Evolutionary conservation across 2,329 filamentous ascomycete genomes (phyloP), one percentile per base, ranked within the genome.

Genomic region (Beauveria brongniartii): DNA sequence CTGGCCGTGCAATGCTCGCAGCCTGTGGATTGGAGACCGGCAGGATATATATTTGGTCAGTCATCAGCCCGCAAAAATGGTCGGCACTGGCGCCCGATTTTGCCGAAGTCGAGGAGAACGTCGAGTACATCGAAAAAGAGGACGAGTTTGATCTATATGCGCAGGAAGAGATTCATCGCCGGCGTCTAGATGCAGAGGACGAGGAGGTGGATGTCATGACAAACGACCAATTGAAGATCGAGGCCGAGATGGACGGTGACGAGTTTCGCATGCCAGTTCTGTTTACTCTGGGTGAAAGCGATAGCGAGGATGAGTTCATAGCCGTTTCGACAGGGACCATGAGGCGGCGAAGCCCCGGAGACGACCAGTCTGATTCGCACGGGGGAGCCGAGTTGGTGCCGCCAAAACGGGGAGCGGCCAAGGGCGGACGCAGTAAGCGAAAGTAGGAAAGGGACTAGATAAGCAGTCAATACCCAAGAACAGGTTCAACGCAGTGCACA

Each of bases 61-160:
- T 97, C 60, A 87, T 93, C 46, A 94, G 91, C 59, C 93, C 94
- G 10, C 95, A 99, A 71, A 90, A 94, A 68, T 99, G 94, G 95
- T 97, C 92, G 18, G 93, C 94, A 1, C 82, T 99, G 34, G 95
- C 95, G 6, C 94, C 94, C 0, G 95, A 99, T 74, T 99, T 99
- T 73, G 90, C 88, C 46, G 94, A 99, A 74, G 92, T 99, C 16
- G 94, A 99, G 74, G 94, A 99, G 75, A 99, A 99, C 67, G 92
- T 96, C 24, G 91, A 97, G 72, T 99, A 99, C 71, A 85, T 95
- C 47, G 94, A 99, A 73, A 84, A 85, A 61, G 94, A 99, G 75
- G 94, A 99, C 71, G 94, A 99, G 71, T 99, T 99, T 68, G 95
- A 99, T 73, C 95, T 97, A 61, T 94, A 97, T 71, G 92, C 92